A percentile compares a stretch with the other conserved stretches of the same genome.
Evolutionary conservation across 257 asterid genomes (phyloP).

Genomic region (Orobanche coerulescens): DNA sequence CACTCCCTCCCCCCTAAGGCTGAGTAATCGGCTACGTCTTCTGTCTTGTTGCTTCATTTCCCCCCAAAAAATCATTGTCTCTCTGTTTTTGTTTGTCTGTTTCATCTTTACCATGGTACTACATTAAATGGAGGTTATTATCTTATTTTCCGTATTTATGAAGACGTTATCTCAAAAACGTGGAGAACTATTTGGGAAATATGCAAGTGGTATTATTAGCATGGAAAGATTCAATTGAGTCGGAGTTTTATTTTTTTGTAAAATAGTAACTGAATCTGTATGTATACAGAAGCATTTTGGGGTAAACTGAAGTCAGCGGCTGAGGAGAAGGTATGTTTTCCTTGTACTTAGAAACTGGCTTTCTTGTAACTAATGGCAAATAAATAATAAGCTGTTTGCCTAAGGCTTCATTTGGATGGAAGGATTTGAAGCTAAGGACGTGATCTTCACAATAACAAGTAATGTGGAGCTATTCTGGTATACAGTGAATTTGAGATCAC

Average conservation of each 20-base stretch:
- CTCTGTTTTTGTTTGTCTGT: too few species aligned
- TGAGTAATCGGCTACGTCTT: constrained; percentile 4
- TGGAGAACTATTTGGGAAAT: background rate
- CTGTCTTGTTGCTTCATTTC: background rate
- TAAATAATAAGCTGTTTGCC: background rate
- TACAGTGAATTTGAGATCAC: too few species aligned
- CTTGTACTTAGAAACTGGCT: constrained; percentile 1
- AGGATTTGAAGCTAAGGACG: too few species aligned
- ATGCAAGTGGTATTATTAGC: constrained; percentile 5
- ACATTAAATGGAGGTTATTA: background rate
- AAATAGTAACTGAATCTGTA: constrained; percentile 20
- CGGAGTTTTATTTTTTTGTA: constrained; percentile 6
- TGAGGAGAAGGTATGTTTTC: constrained; percentile 65
- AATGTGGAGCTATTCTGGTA: background rate
- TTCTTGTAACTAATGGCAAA: constrained; percentile 17
- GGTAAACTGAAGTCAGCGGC: constrained; percentile 55
- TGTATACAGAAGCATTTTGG: constrained; percentile 67
- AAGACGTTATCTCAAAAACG: background rate
- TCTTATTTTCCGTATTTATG: background rate
- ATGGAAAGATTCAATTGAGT: constrained; percentile 6
- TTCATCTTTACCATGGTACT: background rate
- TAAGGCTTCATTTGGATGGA: background rate
- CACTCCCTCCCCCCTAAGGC: too few species aligned
- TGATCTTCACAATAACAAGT: background rate
- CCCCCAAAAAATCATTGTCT: background rate